These are phyloP conservation scores for Globisporangium paroecandrum DNA, from an alignment of 352 stramenopile species.

Conservation along the genomic window DNA sequence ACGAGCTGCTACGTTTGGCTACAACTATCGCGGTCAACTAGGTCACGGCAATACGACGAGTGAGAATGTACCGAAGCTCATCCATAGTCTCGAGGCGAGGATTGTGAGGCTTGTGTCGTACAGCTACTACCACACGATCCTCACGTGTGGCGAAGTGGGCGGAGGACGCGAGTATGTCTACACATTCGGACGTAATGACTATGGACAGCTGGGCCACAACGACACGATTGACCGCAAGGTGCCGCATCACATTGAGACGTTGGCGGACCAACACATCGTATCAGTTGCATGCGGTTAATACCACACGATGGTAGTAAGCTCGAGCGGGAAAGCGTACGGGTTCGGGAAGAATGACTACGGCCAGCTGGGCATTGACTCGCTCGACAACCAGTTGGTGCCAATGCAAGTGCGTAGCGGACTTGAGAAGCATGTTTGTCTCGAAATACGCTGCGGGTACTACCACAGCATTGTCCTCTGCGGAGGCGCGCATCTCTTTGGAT, in stretches of 20 bases:
- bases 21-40: slow-evolving; percentile 93
- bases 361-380: slow-evolving; percentile 80
- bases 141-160: slow-evolving; percentile 54
- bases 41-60: slow-evolving; percentile 87
- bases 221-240: slow-evolving; percentile 88
- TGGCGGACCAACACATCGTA: slow-evolving; percentile 56
- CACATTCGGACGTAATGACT: slow-evolving; percentile 92
- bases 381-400: slow-evolving; percentile 65
- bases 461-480: slow-evolving; percentile 83
- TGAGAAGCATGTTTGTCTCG: slow-evolving; percentile 64
- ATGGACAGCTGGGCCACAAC: slow-evolving; percentile 88
- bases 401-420: slow-evolving; percentile 47
- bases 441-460: slow-evolving; percentile 91
- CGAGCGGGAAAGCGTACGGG: slow-evolving; percentile 61
- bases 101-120: slow-evolving; percentile 83
- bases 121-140: slow-evolving; percentile 92
- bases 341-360: slow-evolving; percentile 95
- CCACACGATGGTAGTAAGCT: slow-evolving; percentile 81
- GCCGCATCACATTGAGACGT: slow-evolving; percentile 60
- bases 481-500: slow-evolving; percentile 73
- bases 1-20: slow-evolving; percentile 80
- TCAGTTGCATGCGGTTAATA: slow-evolving; percentile 91
- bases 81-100: slow-evolving; percentile 64
- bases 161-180: slow-evolving; percentile 50
- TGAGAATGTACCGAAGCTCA: slow-evolving; percentile 75